Base-by-base conservation (phyloP, 202 grass and related monocot species). In the Eragrostis tef region DNA sequence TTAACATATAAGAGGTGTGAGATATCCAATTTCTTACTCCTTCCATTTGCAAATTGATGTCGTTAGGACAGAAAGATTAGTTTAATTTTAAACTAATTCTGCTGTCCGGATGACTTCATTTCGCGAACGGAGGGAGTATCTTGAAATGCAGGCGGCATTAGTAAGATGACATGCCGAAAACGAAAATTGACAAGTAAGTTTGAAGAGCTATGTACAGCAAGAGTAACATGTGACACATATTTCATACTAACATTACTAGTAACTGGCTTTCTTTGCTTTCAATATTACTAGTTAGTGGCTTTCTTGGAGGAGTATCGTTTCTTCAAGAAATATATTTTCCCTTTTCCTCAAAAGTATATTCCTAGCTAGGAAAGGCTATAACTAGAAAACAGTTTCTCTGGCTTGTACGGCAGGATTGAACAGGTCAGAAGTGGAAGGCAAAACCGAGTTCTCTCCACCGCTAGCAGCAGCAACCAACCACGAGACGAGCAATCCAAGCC, bases 341-440 rank as follows among this genome's bases (percentile, higher is more conserved):
- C 12, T 0, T 8, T 54, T 20, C 52, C 1, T 1, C 14, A 17
- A 9, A 53, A n/a, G 2, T 54, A 20, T 9, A 9, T 81, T 81
- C 16, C 52, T 34, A 3, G 10, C 14, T 71, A 71, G 1, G 48
- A 60, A 54, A 60, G 24, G 10, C 34, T 29, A 71, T 26, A 15
- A 24, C 9, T 24, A 15, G 5, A 8, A 19, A 29, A 29, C 22
- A 65, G 11, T 46, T 67, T 75, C 27, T 67, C 51, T 70, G 7
- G 17, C 81, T 84, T 84, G 64, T 77, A 77, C 72, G 73, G 42
- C 51, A 41, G 57, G 75, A 45, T 25, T 64, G 70, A 54, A 8
- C 15, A 51, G 59, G 21, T 85, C 13, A 8, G 48, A 45, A 43
- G 46, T 0, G 19, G 12, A 21, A 59, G 16, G 36, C 29, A 54